Evolutionary conservation across 164 flowering plant species (phyloP).

Genomic region (Nelumbo lutea): DNA sequence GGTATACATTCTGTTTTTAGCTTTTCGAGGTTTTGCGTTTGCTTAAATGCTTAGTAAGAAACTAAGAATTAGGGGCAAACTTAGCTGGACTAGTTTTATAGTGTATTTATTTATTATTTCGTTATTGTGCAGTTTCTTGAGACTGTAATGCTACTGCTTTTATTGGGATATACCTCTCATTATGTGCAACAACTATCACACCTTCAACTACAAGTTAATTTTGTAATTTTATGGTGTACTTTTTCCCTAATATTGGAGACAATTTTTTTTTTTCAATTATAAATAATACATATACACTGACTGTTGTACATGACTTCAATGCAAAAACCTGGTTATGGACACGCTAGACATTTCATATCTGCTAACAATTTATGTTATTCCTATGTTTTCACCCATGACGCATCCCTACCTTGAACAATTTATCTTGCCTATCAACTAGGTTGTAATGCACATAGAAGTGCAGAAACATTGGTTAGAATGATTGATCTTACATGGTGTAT

Average conservation of each 20-base stretch:
- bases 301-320: neutral
- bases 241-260: neutral
- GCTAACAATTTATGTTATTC: no score
- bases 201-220: neutral
- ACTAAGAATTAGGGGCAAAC: neutral
- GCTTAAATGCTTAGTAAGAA: neutral
- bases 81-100: neutral
- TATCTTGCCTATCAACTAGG: no score
- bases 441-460: no score
- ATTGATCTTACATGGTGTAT: no score
- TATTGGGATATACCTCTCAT: no score
- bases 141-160: no score
- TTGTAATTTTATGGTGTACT: neutral
- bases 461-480: no score
- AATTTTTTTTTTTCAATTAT: neutral
- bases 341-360: no score
- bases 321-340: neutral
- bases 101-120: no score
- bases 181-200: neutral
- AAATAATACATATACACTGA: neutral
- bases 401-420: no score
- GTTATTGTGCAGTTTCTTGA: no score
- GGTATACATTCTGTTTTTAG: neutral
- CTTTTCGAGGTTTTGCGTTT: neutral
- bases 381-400: no score